Evolutionary conservation across 1,139 yeast species (phyloP), one percentile per base, ranked within the genome.

Genomic region (Sugiyamaella xylanicola): DNA sequence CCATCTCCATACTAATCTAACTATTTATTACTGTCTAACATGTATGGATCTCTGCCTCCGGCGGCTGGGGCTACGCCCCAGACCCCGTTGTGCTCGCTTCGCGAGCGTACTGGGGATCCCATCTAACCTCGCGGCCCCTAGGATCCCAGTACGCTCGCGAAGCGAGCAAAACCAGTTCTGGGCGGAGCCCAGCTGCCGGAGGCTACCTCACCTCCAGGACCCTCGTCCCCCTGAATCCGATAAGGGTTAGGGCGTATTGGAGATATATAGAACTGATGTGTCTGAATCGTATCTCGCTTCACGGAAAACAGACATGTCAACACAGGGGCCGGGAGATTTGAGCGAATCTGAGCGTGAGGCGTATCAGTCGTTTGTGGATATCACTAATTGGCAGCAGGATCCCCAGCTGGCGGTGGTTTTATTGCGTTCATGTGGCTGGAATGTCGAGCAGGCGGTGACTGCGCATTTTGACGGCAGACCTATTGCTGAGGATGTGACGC

Each of bases 361-460:
- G 9, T 51, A 43, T 41, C 62, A 61, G 48, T 61, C 65, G 55
- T 66, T 70, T 51, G 59, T 64, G 32, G 68, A 66, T 49, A 63
- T 70, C 45, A 68, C 72, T 5, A 63, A 63, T 56, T 64, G 70
- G 68, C 58, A 58, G 15, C 61, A 64, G 29, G 63, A 60, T 29
- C 62, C 63, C 1, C 61, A 56, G 7, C 54, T 59, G 9, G 72
- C 72, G 2, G 54, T 60, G 13, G 61, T 59, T 15, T 48, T 68
- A 35, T 61, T 70, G 22, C 55, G 61, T 22, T 58, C 68, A 2
- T 55, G 66, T 3, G 60, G 63, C 35, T 68, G 73, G 72, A 63
- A 68, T 52, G 60, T 70, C 13, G 72, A 68, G 59, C 57, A 61
- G 36, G 73, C 73, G 5, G 66, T 69, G 11, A 56, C 63, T 32